Percentiles rank a stretch among this genome's conserved stretches.
Conservation (phyloP, 768 basidiomycete genomes). For the Gloeopeniophorella convolvens region DNA sequence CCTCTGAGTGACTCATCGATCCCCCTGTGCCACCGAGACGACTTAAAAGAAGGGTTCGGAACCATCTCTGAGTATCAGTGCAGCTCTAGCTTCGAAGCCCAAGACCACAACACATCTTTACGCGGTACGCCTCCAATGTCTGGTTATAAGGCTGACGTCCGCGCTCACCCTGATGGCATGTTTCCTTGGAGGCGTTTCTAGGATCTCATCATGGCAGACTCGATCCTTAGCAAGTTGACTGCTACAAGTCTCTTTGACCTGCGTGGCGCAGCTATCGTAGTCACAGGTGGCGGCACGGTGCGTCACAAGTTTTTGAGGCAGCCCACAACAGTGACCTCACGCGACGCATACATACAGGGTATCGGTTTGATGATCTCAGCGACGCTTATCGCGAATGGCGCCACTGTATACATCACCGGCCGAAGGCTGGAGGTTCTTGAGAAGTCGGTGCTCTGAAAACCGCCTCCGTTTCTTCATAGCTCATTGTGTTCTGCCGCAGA, state of each 20-base stretch:
- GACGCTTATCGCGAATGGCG: constrained; percentile 42
- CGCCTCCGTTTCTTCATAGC: neutral
- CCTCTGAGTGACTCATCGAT: too few relatives aligned
- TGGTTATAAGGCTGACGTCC: too few relatives aligned
- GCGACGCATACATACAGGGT: constrained; percentile 26
- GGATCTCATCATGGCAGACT: constrained; percentile 23
- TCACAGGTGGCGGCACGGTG: constrained; percentile 41
- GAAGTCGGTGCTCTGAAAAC: too few relatives aligned
- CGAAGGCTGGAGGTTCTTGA: constrained; percentile 36
- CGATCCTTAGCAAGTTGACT: constrained; percentile 29
- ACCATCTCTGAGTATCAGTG: too few relatives aligned
- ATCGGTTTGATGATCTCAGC: constrained; percentile 46
- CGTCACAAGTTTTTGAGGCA: constrained; percentile 9
- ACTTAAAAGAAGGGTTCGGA: too few relatives aligned
- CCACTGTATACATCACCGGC: constrained; percentile 43
- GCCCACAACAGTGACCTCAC: neutral
- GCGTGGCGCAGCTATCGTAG: constrained; percentile 38
- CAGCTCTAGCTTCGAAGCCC: too few relatives aligned
- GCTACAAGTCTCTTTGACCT: constrained; percentile 38
- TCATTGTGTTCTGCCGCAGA: constrained; percentile 18
- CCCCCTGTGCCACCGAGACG: too few relatives aligned
- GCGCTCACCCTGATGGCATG: too few relatives aligned
- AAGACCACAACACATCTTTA: too few relatives aligned
- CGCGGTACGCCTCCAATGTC: too few relatives aligned
- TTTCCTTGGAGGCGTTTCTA: too few relatives aligned